Evolutionary conservation across 2,329 filamentous ascomycete genomes (phyloP).

Genomic region (Colletotrichum chlorophyti): DNA sequence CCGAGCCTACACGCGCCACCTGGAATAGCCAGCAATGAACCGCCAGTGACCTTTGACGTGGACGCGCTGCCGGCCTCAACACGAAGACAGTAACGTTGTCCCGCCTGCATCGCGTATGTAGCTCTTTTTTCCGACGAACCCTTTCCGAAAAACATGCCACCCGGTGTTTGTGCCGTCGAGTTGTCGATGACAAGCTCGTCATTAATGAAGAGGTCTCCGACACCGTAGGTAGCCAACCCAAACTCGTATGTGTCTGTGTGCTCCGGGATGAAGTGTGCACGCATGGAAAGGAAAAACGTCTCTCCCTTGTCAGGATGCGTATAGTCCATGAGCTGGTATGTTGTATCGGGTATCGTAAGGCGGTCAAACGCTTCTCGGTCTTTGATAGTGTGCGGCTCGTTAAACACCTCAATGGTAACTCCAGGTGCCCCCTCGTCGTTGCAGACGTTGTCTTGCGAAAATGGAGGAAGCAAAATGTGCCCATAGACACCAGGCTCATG

Average conservation of each 20-base stretch:
- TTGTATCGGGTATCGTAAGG: conserved; percentile 52
- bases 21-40: conserved; percentile 56
- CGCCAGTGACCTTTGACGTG: conserved; percentile 58
- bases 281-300: conserved; percentile 66
- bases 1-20: conserved; percentile 69
- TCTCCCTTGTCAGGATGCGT: conserved; percentile 55
- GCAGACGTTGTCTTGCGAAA: conserved; percentile 56
- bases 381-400: conserved; percentile 57
- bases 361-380: conserved; percentile 58
- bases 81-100: conserved; percentile 62
- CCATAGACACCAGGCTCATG: conserved; percentile 63
- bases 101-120: conserved; percentile 61
- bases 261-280: conserved; percentile 64
- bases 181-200: conserved; percentile 70
- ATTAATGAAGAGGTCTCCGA: conserved; percentile 68
- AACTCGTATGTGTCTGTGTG: conserved; percentile 68
- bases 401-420: conserved; percentile 67
- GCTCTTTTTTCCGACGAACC: conserved; percentile 70
- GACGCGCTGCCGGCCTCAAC: conserved; percentile 67
- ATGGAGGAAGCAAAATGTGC: conserved; percentile 66
- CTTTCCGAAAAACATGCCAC: conserved; percentile 70
- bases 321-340: conserved; percentile 58
- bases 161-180: conserved; percentile 65
- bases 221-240: conserved; percentile 68
- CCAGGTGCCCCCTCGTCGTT: conserved; percentile 62